These are phyloP conservation scores for Fusarium siculi DNA, from an alignment of 2,329 filamentous ascomycete genomes.

Conservation along the genomic window DNA sequence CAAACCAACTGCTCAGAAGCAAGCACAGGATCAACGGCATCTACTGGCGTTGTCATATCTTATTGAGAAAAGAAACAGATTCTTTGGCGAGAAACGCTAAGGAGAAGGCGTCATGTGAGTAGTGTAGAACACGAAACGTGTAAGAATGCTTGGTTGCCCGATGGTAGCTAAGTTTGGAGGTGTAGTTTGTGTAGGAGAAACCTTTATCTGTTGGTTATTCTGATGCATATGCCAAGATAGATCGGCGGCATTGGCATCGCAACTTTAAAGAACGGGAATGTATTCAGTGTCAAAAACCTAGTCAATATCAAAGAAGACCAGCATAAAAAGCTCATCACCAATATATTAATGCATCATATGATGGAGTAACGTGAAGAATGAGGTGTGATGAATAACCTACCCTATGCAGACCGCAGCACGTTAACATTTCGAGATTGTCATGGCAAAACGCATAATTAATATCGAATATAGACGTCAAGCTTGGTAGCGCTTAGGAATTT, in stretches of 20 bases:
- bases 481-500: neutral
- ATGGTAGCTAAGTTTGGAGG: no score
- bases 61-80: neutral
- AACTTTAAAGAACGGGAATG: neutral
- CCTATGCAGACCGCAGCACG: neutral
- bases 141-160: neutral
- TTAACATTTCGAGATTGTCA: neutral
- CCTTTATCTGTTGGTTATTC: no score
- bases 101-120: neutral
- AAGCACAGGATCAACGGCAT: neutral
- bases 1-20: neutral
- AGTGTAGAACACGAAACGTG: neutral
- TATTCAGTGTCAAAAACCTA: neutral
- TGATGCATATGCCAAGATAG: neutral
- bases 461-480: neutral
- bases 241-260: neutral
- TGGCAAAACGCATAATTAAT: neutral
- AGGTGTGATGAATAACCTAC: neutral
- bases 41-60: neutral
- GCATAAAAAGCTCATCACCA: neutral
- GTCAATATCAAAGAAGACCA: neutral
- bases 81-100: neutral
- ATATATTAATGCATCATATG: neutral
- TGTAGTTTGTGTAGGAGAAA: neutral
- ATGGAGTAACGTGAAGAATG: neutral